phyloP scores from a whole-genome alignment of 2,329 filamentous ascomycete genomes.

The Exophiala oligosperma region DNA sequence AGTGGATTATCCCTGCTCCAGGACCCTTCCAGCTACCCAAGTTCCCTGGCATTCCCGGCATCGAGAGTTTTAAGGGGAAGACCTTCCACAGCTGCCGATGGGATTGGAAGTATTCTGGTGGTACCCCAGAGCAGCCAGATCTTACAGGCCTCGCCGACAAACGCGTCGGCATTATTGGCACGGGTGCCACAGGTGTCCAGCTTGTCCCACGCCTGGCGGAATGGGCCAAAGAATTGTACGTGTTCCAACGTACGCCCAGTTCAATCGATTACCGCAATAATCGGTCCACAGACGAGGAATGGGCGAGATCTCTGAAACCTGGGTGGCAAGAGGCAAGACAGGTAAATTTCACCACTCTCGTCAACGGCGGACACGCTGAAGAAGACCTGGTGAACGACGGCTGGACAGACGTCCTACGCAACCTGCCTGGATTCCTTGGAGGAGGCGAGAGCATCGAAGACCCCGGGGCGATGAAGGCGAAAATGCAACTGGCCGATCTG shows the following conservation, averaged over 20 bases:
- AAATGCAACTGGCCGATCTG: too few relatives aligned
- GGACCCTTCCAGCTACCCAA: slow-evolving; percentile 37
- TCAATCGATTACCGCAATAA: slow-evolving; percentile 28
- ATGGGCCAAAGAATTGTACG: slow-evolving; percentile 33
- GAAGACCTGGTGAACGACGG: slow-evolving; percentile 33
- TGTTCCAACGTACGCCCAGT: slow-evolving; percentile 37
- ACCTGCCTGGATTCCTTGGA: too few relatives aligned
- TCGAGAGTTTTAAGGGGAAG: slow-evolving; percentile 38
- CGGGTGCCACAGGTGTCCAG: slow-evolving; percentile 43
- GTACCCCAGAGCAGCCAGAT: slow-evolving; percentile 6
- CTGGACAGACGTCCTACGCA: slow-evolving; percentile 20
- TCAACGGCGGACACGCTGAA: not conserved
- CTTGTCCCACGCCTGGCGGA: slow-evolving; percentile 36
- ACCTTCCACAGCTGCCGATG: slow-evolving; percentile 48
- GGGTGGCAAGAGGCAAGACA: too few relatives aligned
- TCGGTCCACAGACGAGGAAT: too few relatives aligned
- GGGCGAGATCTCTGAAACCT: too few relatives aligned
- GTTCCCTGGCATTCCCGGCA: slow-evolving; percentile 30
- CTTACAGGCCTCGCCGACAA: slow-evolving; percentile 39
- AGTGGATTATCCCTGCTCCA: slow-evolving; percentile 42
- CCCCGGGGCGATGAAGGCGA: too few relatives aligned
- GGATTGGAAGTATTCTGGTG: slow-evolving; percentile 46
- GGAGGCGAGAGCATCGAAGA: too few relatives aligned
- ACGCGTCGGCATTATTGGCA: slow-evolving; percentile 38
- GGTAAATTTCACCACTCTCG: not conserved